Evolutionary conservation across 176 grass and related monocot genomes (phyloP).

Genomic region (Cenchrus americanus): DNA sequence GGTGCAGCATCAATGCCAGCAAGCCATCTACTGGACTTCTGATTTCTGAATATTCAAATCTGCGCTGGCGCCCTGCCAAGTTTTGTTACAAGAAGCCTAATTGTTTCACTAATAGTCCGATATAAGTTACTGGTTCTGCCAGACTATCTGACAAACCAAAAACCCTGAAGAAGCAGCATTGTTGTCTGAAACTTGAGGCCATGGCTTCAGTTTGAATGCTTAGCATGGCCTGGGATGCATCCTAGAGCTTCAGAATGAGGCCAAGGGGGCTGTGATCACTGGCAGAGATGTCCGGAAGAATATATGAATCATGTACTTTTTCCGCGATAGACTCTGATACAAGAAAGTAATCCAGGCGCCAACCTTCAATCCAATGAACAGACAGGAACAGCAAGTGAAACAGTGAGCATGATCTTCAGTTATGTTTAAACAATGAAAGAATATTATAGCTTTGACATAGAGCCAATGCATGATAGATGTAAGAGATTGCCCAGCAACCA

Average conservation of each 20-base stretch:
- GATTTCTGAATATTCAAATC: neutral
- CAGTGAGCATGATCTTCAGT: neutral
- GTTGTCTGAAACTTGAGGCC: neutral
- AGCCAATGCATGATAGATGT: neutral
- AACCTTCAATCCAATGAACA: conserved; percentile 41
- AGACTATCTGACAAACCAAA: neutral
- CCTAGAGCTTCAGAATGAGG: conserved; percentile 64
- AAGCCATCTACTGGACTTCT: neutral
- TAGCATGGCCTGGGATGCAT: neutral
- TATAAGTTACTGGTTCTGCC: neutral
- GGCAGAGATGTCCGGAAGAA: conserved; percentile 58
- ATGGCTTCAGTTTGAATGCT: neutral
- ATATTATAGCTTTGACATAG: neutral
- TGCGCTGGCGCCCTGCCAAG: neutral
- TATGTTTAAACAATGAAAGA: neutral
- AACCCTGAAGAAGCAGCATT: neutral
- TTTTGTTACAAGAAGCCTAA: neutral
- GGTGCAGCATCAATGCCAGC: neutral
- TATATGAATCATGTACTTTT: conserved; percentile 64
- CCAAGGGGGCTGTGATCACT: conserved; percentile 76
- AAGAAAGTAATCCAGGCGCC: conserved; percentile 76
- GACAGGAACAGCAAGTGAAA: conserved; percentile 10
- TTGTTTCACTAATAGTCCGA: neutral
- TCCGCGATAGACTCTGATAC: conserved; percentile 55
- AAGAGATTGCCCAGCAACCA: neutral